Base-by-base conservation (phyloP, 208 protist genomes). In the Vickermania ingenoplastis region DNA sequence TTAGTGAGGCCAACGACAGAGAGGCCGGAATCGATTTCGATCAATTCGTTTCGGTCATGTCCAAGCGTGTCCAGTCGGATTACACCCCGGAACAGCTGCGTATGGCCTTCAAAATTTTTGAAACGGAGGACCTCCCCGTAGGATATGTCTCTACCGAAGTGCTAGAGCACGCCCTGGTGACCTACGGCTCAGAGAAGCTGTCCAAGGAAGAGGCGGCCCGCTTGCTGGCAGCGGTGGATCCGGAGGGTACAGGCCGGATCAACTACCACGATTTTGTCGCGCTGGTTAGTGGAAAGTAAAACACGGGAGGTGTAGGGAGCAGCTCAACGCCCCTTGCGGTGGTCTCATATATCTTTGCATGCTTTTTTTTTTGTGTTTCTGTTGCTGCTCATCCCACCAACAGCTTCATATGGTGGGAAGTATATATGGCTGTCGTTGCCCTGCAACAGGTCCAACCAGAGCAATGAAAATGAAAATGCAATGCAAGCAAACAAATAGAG, bases 231-330 rank as follows among this genome's bases (percentile, higher is more conserved):
- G 74, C 80, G 4, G 71, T 96, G 1, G 89, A 96, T 61, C 87
- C 85, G 0, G 77, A 96, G 17, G 68, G 65, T 24, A 91, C 78
- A 7, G 90, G 90, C 0, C 71, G 72, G 31, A 73, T 97, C 36
- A 92, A 97, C 59, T 97, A 97, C 67, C 63, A 86, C 24, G 86
- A 95, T 22, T 95, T 96, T 63, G 81, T 97, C 7, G 73, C 79
- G 24, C 65, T 92, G 50, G 83, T 97, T 23, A 82, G 69, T 13
- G 79, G 66, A 17, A 31, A 66, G 23, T 25, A 24, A 27, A n/a
- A n/a, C n/a, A n/a, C n/a, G n/a, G n/a, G n/a, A n/a, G n/a, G n/a
- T n/a, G n/a, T n/a, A n/a, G n/a, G n/a, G n/a, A n/a, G n/a, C n/a
- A n/a, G n/a, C n/a, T n/a, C n/a, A n/a, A n/a, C n/a, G n/a, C n/a